phyloP scores from a whole-genome alignment of 2,329 filamentous ascomycete genomes.

The Exophiala xenobiotica region DNA sequence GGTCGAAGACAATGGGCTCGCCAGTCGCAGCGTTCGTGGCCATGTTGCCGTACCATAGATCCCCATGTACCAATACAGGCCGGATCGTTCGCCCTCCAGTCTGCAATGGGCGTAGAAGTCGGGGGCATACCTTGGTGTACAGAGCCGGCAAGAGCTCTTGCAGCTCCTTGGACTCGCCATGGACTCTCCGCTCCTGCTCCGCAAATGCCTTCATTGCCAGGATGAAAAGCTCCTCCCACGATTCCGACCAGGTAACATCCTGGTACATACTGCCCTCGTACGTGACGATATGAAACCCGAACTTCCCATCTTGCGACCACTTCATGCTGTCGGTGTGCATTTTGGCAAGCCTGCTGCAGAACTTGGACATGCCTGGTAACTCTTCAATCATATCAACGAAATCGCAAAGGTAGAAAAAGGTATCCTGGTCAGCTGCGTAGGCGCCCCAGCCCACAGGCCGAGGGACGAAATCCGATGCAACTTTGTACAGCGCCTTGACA shows the following conservation, averaged over 20 bases:
- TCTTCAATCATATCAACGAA: not conserved
- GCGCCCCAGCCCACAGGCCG: not conserved
- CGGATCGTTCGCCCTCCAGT: slow-evolving; percentile 32
- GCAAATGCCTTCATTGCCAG: slow-evolving; percentile 16
- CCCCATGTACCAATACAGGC: slow-evolving; percentile 35
- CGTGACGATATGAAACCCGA: slow-evolving; percentile 30
- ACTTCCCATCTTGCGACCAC: too few relatives aligned
- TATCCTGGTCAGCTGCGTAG: not conserved
- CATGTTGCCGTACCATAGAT: slow-evolving; percentile 37
- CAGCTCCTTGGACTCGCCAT: slow-evolving; percentile 24
- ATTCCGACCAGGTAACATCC: slow-evolving; percentile 3
- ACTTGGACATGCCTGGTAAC: too few relatives aligned
- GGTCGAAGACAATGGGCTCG: slow-evolving; percentile 17
- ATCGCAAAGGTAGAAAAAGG: not conserved
- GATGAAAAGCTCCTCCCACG: slow-evolving; percentile 30
- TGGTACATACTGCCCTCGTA: slow-evolving; percentile 3
- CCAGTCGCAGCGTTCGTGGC: slow-evolving; percentile 14
- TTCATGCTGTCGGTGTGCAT: too few relatives aligned
- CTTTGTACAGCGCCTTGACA: not conserved
- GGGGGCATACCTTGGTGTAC: slow-evolving; percentile 35
- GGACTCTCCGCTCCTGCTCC: slow-evolving; percentile 12
- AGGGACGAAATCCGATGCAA: not conserved
- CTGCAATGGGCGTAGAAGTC: slow-evolving; percentile 38
- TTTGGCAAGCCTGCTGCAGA: too few relatives aligned
- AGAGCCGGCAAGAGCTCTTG: slow-evolving; percentile 16